These are phyloP conservation scores for Xylariales sp. DNA, from an alignment of 2,329 filamentous ascomycete genomes.

Conservation along the genomic window DNA sequence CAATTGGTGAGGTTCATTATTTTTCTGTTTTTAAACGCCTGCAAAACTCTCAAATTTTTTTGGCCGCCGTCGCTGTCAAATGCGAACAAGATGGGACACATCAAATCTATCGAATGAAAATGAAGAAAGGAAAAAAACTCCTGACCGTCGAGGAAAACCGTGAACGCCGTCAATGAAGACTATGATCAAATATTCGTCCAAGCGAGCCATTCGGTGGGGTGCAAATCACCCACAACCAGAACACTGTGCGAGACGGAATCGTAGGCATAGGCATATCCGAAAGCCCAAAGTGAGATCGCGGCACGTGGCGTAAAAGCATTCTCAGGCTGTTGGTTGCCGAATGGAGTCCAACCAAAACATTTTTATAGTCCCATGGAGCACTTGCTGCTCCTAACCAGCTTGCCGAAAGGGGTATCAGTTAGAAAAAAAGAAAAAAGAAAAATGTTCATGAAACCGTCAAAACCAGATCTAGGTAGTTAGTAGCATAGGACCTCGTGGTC, in stretches of 20 bases:
- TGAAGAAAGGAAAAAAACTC: slow-evolving; percentile 39
- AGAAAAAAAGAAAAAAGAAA: slow-evolving; percentile 27
- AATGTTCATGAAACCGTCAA: slow-evolving; percentile 49
- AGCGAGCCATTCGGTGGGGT: slow-evolving; percentile 17
- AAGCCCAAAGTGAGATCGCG: neutral
- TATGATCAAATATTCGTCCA: slow-evolving; percentile 35
- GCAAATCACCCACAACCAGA: neutral
- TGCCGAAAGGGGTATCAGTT: slow-evolving; percentile 50
- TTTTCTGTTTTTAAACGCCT: slow-evolving; percentile 50
- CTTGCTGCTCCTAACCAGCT: slow-evolving; percentile 33
- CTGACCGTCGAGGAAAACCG: slow-evolving; percentile 42
- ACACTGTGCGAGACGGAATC: neutral
- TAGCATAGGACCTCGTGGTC: slow-evolving; percentile 35
- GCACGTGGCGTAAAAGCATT: neutral
- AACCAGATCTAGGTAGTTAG: slow-evolving; percentile 41
- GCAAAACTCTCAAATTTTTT: slow-evolving; percentile 47
- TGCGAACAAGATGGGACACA: slow-evolving; percentile 46
- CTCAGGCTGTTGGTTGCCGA: neutral
- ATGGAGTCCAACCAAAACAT: slow-evolving; percentile 7
- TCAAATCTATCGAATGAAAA: slow-evolving; percentile 47
- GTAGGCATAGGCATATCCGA: neutral
- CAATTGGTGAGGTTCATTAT: slow-evolving; percentile 18
- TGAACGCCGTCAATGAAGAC: slow-evolving; percentile 49
- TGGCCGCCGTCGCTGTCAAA: slow-evolving; percentile 47
- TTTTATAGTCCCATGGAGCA: slow-evolving; percentile 17